Conservation (phyloP, 495 filamentous ascomycete genomes). For the Cenococcum geophilum region DNA sequence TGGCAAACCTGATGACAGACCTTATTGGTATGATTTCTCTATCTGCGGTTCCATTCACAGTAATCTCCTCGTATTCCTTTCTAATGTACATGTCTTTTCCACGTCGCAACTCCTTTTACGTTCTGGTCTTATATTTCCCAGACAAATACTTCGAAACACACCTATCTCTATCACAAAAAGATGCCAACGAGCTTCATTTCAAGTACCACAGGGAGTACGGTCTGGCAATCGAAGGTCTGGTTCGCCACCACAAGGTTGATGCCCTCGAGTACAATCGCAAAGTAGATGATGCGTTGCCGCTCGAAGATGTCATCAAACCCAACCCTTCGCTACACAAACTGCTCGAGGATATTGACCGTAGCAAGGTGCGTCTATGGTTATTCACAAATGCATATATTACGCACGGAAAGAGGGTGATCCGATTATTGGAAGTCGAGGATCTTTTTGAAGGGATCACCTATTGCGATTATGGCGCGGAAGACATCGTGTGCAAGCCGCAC, state of each 20-base stretch:
- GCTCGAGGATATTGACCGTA: slow-evolving; percentile 68
- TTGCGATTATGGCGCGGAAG: slow-evolving; percentile 69
- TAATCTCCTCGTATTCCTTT: not conserved
- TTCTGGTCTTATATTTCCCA: slow-evolving; percentile 9
- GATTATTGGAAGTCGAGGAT: slow-evolving; percentile 73
- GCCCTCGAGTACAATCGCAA: slow-evolving; percentile 88
- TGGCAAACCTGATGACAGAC: slow-evolving; percentile 34
- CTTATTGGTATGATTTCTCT: slow-evolving; percentile 34
- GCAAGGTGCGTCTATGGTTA: slow-evolving; percentile 82
- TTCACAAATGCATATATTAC: slow-evolving; percentile 94
- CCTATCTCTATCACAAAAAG: slow-evolving; percentile 62
- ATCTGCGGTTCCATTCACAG: too few relatives aligned
- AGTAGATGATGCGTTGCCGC: slow-evolving; percentile 91
- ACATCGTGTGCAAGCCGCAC: slow-evolving; percentile 79
- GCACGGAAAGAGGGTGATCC: slow-evolving; percentile 77
- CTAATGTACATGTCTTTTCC: not conserved
- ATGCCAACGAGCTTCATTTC: slow-evolving; percentile 74
- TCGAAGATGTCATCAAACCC: slow-evolving; percentile 74
- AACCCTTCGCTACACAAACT: slow-evolving; percentile 67
- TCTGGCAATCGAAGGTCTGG: slow-evolving; percentile 90
- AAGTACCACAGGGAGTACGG: slow-evolving; percentile 96
- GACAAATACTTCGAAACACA: slow-evolving; percentile 78
- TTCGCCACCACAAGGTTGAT: slow-evolving; percentile 91
- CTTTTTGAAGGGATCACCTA: slow-evolving; percentile 89
- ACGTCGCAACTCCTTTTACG: not conserved